Conservation (phyloP, 2,329 filamentous ascomycete species). For the Curvularia spicifera region DNA sequence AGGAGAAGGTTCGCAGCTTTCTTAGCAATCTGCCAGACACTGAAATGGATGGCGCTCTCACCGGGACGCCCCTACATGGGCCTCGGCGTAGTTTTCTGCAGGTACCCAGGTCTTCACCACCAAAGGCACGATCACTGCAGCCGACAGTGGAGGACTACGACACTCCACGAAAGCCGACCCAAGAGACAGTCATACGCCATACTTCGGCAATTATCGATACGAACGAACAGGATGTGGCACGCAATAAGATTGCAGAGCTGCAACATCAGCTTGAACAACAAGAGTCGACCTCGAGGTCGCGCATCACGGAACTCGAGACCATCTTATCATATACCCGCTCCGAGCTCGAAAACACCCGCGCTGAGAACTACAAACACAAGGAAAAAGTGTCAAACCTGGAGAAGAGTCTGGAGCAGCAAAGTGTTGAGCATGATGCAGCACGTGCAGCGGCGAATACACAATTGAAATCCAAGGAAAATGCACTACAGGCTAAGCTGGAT, state of each 20-base stretch:
- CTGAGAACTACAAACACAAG: constrained; percentile 41
- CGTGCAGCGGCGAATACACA: constrained; percentile 14
- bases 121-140: constrained; percentile 43
- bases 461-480: constrained; percentile 31
- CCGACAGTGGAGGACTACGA: constrained; percentile 48
- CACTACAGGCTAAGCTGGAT: constrained; percentile 31
- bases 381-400: constrained; percentile 30
- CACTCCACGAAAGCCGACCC: constrained; percentile 45
- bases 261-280: constrained; percentile 38
- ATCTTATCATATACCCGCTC: constrained; percentile 43
- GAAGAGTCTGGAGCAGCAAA: constrained; percentile 24
- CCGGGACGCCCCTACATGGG: constrained; percentile 35
- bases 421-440: constrained; percentile 16
- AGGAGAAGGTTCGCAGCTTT: constrained; percentile 49
- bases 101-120: constrained; percentile 32
- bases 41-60: constrained; percentile 37
- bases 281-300: constrained; percentile 35
- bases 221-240: constrained; percentile 21
- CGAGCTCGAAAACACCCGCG: constrained; percentile 40
- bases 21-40: constrained; percentile 48
- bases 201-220: constrained; percentile 22
- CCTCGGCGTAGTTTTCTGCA: constrained; percentile 38
- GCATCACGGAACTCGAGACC: constrained; percentile 46
- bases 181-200: constrained; percentile 46
- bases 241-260: constrained; percentile 32